Conservation (phyloP, 2,329 filamentous ascomycete species). For the Geoglossum cookeanum region DNA sequence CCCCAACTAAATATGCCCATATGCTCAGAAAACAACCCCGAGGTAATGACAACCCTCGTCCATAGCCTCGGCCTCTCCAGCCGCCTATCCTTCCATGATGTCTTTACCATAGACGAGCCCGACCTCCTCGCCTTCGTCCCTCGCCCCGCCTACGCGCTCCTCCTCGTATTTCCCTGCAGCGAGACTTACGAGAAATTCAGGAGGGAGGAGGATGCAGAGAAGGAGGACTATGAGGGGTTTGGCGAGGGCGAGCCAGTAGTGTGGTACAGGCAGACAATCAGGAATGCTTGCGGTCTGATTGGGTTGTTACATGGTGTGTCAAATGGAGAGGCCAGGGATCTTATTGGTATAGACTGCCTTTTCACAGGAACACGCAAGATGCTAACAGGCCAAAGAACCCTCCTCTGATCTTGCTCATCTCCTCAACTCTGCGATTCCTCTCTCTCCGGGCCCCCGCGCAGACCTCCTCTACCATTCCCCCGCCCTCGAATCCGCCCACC, state of each 20-base stretch:
- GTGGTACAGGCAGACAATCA: slow-evolving; percentile 92
- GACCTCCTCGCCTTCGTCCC: slow-evolving; percentile 74
- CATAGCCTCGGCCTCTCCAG: slow-evolving; percentile 67
- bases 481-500: slow-evolving; percentile 60
- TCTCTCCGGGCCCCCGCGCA: slow-evolving; percentile 47
- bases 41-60: slow-evolving; percentile 69
- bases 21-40: slow-evolving; percentile 51
- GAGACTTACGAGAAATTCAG: slow-evolving; percentile 62
- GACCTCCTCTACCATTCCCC: slow-evolving; percentile 58
- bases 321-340: slow-evolving; percentile 51
- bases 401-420: slow-evolving; percentile 43
- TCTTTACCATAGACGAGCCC: slow-evolving; percentile 76
- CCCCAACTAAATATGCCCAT: background rate
- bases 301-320: slow-evolving; percentile 64
- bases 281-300: slow-evolving; percentile 84
- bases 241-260: slow-evolving; percentile 57
- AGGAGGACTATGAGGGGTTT: slow-evolving; percentile 43
- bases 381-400: slow-evolving; percentile 18
- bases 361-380: background rate
- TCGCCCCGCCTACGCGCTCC: slow-evolving; percentile 68
- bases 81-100: slow-evolving; percentile 68
- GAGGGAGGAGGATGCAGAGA: slow-evolving; percentile 47
- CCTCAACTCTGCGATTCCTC: slow-evolving; percentile 47
- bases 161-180: slow-evolving; percentile 81
- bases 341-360: slow-evolving; percentile 30